Conservation (phyloP, 495 filamentous ascomycete genomes). For the Clavariopsis aquatica region DNA sequence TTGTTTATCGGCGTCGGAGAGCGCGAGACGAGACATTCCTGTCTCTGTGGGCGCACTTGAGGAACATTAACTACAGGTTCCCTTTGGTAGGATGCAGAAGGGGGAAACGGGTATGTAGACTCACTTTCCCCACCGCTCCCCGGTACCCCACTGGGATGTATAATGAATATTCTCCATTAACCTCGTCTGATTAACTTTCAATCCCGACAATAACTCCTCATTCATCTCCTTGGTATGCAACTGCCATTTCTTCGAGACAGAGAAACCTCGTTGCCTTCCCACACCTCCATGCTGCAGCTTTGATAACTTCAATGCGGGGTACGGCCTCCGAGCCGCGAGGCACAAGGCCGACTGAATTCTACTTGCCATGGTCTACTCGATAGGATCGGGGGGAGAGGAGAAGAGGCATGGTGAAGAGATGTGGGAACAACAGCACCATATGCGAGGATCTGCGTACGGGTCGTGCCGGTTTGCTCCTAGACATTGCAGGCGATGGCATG, state of each 20-base stretch:
- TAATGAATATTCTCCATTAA: constrained; percentile 64
- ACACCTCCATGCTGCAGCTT: not conserved
- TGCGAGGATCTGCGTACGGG: not conserved
- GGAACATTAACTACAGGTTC: not conserved
- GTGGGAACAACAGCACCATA: not conserved
- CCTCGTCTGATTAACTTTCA: constrained; percentile 61
- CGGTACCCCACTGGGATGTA: constrained; percentile 67
- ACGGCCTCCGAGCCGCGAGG: not conserved
- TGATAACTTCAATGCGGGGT: constrained; percentile 4
- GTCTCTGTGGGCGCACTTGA: constrained; percentile 53
- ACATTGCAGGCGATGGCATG: not conserved
- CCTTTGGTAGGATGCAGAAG: not conserved
- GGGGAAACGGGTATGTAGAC: constrained; percentile 25
- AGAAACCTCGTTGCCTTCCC: not conserved
- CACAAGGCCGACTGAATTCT: constrained; percentile 9
- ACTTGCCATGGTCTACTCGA: constrained; percentile 3
- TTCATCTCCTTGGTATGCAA: constrained; percentile 44
- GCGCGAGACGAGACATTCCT: constrained; percentile 66
- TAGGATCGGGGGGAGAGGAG: not conserved
- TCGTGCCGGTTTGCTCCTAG: not conserved
- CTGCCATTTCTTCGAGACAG: constrained; percentile 17
- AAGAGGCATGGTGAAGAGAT: not conserved
- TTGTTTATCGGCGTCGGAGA: constrained; percentile 69
- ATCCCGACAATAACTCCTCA: constrained; percentile 41
- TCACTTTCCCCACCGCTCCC: constrained; percentile 66